Percentiles rank a stretch among this genome's conserved stretches.
phyloP scores from a whole-genome alignment of 1,139 yeast genomes.

The Blastobotrys arbuscula region DNA sequence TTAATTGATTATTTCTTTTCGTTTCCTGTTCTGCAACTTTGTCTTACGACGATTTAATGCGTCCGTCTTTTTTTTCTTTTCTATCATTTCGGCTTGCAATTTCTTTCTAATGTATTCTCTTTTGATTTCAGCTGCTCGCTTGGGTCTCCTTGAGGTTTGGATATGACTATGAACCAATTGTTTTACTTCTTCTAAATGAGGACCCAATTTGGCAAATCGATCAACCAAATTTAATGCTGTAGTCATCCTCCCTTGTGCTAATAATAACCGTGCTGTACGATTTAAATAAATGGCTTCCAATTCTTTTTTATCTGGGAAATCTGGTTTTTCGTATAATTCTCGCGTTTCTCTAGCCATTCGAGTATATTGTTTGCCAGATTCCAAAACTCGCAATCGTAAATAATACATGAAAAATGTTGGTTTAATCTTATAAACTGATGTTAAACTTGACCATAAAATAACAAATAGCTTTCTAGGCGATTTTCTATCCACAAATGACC shows the following conservation, averaged over 20 bases:
- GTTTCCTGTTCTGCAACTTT: neutral
- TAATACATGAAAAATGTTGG: conserved; percentile 23
- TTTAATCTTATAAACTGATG: conserved; percentile 14
- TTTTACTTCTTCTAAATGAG: conserved; percentile 15
- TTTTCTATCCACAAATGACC: conserved; percentile 26
- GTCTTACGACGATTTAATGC: neutral
- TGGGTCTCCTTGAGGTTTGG: conserved; percentile 12
- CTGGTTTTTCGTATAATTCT: conserved; percentile 9
- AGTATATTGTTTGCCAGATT: conserved; percentile 14
- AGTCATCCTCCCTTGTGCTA: conserved; percentile 18
- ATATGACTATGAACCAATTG: conserved; percentile 17
- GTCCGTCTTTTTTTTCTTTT: neutral
- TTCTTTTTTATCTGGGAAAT: conserved; percentile 5
- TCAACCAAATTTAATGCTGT: conserved; percentile 20
- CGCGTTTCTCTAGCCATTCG: conserved; percentile 15
- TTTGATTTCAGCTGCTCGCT: neutral
- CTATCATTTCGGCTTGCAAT: too few species aligned
- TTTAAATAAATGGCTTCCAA: conserved; percentile 16
- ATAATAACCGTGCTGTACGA: conserved; percentile 17
- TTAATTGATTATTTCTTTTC: neutral
- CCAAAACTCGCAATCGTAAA: conserved; percentile 16
- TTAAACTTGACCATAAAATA: conserved; percentile 25
- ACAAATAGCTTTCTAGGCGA: conserved; percentile 23
- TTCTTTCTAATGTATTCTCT: neutral
- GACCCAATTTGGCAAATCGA: conserved; percentile 18